Base-by-base conservation (phyloP, 805 yeast genomes). In the Hemisphaericaspora nanyangensis region DNA sequence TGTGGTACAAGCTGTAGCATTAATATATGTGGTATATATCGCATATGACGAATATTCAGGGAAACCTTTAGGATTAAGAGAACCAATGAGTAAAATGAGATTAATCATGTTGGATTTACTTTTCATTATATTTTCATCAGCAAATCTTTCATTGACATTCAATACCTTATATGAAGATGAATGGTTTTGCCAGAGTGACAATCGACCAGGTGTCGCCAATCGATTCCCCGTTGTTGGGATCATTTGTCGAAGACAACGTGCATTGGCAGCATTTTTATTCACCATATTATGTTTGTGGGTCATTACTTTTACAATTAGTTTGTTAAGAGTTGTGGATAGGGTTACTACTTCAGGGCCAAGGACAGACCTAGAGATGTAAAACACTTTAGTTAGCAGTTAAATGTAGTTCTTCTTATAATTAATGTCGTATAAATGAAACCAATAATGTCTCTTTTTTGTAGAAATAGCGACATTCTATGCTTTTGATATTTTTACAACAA, bases 31-130 rank as follows among this genome's bases (percentile, higher is more conserved):
- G 40, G 62, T 81, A 3, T 89, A 86, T 60, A 86, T 91, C 57
- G 80, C 95, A 2, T 80, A 79, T 52, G 98, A 93, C 60, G 99
- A 93, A 60, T 91, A 87, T 60, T 76, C 82, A 17, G 95, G 96
- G 11, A 84, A 87, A 55, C 99, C 98, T 0, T 60, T 93, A 35
- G 99, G 99, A 0, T 69, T 93, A 32, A 74, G 99, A 49, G 77
- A 87, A 45, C 95, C 97, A 0, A 68, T 77, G 43, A 87, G 85
- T 17, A 93, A 93, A 57, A 76, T 93, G 70, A 74, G 85, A 52
- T 72, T 91, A 42, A 77, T 91, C 44, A 68, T 89, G 68, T 68
- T 89, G 49, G 99, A 93, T 57, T 67, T 91, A 30, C 63, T 91
- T 24, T 88, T 93, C 60, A 87, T 93, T 46, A 89, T 91, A 17